Conservation (phyloP, 768 basidiomycete species). For the Termitomyces heimii region DNA sequence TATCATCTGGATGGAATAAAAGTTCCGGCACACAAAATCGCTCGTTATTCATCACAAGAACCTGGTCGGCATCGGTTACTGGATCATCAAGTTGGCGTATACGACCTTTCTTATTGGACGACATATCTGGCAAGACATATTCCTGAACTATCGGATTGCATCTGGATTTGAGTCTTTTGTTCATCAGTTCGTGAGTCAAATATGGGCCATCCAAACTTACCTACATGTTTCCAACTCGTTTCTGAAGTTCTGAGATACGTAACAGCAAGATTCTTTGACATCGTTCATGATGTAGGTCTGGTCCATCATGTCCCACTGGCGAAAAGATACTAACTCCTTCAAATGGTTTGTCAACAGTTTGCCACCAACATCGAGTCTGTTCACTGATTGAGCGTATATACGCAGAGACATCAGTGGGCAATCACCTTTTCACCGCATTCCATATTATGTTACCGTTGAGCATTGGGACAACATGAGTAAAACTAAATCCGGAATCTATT, state of each 20-base stretch:
- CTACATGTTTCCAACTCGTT: slow-evolving; percentile 72
- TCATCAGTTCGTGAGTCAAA: slow-evolving; percentile 12
- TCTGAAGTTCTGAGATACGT: slow-evolving; percentile 68
- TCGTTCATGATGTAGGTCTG: slow-evolving; percentile 92
- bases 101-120: slow-evolving; percentile 55
- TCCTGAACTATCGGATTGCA: slow-evolving; percentile 73
- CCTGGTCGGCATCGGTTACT: slow-evolving; percentile 51
- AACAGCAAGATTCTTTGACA: slow-evolving; percentile 89
- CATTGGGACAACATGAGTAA: slow-evolving; percentile 86
- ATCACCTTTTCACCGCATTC: slow-evolving; percentile 77
- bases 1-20: slow-evolving; percentile 84
- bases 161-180: slow-evolving; percentile 43
- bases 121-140: slow-evolving; percentile 88
- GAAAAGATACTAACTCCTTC: slow-evolving; percentile 88
- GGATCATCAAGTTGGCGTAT: slow-evolving; percentile 50
- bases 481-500: slow-evolving; percentile 91
- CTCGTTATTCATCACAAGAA: slow-evolving; percentile 87
- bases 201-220: slow-evolving; percentile 38
- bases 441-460: slow-evolving; percentile 70
- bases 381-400: slow-evolving; percentile 6
- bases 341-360: slow-evolving; percentile 94
- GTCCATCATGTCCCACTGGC: slow-evolving; percentile 99
- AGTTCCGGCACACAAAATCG: slow-evolving; percentile 91
- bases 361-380: slow-evolving; percentile 90
- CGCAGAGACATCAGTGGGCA: slow-evolving; percentile 2